Conservation (phyloP, 2,329 filamentous ascomycete genomes). For the Fulvia fulva region DNA sequence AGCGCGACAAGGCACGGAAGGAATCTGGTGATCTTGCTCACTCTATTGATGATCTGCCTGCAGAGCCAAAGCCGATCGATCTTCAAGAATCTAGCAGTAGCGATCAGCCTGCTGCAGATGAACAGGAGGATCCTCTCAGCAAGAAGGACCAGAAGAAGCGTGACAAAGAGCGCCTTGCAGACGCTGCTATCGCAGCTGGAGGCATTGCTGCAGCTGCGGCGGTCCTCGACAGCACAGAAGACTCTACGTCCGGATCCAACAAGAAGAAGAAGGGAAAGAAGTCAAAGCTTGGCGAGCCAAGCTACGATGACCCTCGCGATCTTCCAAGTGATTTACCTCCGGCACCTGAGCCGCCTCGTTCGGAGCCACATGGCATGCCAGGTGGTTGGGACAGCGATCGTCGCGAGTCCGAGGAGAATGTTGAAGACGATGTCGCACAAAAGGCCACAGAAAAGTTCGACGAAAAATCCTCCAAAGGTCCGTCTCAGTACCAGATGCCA, state of each 20-base stretch:
- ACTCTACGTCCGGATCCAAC: constrained; percentile 17
- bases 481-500: constrained; percentile 16
- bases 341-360: not conserved
- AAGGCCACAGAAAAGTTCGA: constrained; percentile 14
- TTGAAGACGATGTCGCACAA: constrained; percentile 16
- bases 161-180: constrained; percentile 41
- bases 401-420: constrained; percentile 23
- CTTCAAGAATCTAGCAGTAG: too few relatives aligned
- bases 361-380: constrained; percentile 23
- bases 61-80: not conserved
- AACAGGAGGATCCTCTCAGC: constrained; percentile 31
- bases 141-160: constrained; percentile 38
- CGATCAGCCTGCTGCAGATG: not conserved
- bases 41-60: not conserved
- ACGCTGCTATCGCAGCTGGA: constrained; percentile 26
- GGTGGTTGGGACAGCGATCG: constrained; percentile 27
- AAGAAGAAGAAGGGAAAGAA: constrained; percentile 39
- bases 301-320: constrained; percentile 35
- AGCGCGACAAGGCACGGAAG: constrained; percentile 36
- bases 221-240: constrained; percentile 20
- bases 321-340: not conserved
- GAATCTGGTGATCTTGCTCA: constrained; percentile 16
- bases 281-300: constrained; percentile 27
- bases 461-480: constrained; percentile 13
- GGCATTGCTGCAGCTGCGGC: constrained; percentile 26